Conservation (phyloP, 1,284 basidiomycete species). For the Boletus semigastroideus region DNA sequence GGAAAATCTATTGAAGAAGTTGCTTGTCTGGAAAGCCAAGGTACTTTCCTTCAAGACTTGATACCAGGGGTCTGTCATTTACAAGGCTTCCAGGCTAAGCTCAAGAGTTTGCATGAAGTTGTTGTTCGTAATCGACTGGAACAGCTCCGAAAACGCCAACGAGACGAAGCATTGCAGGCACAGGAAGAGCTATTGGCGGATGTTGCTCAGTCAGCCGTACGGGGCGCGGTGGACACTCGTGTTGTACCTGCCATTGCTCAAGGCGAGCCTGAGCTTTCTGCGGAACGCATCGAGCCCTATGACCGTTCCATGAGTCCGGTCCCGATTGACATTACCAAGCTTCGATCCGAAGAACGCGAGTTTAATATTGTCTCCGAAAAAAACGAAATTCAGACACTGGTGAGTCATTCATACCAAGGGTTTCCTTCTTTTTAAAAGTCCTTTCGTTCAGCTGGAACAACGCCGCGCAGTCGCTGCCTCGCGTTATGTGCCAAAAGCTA, state of each 20-base stretch:
- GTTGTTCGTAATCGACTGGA: slow-evolving; percentile 95
- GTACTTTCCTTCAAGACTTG: slow-evolving; percentile 37
- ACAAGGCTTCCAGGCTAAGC: slow-evolving; percentile 64
- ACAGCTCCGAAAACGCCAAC: slow-evolving; percentile 91
- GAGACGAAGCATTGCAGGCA: slow-evolving; percentile 91
- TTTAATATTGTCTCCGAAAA: slow-evolving; percentile 72
- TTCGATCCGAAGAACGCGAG: slow-evolving; percentile 76
- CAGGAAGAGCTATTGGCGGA: slow-evolving; percentile 89
- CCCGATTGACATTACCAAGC: slow-evolving; percentile 66
- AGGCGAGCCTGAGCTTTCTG: slow-evolving; percentile 43
- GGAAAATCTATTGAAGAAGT: slow-evolving; percentile 88
- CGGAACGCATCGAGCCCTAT: slow-evolving; percentile 74
- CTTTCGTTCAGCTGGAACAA: slow-evolving; percentile 59
- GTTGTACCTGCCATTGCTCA: slow-evolving; percentile 34
- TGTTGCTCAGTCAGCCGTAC: slow-evolving; percentile 57
- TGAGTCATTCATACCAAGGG: slow-evolving; percentile 39
- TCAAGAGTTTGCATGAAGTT: slow-evolving; percentile 91
- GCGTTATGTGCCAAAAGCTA: slow-evolving; percentile 79
- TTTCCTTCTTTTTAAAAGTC: slow-evolving; percentile 5
- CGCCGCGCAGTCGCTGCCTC: slow-evolving; percentile 78
- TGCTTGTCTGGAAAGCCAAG: slow-evolving; percentile 99
- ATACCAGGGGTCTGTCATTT: slow-evolving; percentile 2
- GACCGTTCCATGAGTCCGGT: slow-evolving; percentile 81
- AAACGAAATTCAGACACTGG: slow-evolving; percentile 67
- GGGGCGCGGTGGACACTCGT: slow-evolving; percentile 38